Percentiles rank a stretch among this genome's conserved stretches.
Evolutionary conservation across 208 protist species (phyloP).

Genomic region (Acanthamoeba healyi): DNA sequence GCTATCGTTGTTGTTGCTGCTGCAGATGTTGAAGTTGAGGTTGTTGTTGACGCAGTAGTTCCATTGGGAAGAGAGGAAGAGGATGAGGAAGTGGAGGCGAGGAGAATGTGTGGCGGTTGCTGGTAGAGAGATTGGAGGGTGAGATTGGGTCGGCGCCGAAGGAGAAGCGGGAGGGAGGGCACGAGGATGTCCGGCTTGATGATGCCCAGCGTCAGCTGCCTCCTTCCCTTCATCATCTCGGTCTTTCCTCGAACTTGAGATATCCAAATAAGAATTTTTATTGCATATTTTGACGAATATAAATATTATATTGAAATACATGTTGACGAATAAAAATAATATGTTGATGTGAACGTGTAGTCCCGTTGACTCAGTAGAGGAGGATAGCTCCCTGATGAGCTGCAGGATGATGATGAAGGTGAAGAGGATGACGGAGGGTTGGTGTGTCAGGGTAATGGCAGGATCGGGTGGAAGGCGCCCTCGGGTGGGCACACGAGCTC

Average conservation of each 20-base stretch:
- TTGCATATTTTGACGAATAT: neutral
- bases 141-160: neutral
- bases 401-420: neutral
- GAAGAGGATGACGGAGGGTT: neutral
- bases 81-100: neutral
- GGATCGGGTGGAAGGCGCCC: neutral
- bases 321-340: neutral
- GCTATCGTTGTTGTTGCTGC: too few relatives aligned
- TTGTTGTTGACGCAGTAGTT: too few relatives aligned
- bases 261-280: neutral
- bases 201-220: constrained; percentile 57
- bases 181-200: constrained; percentile 71
- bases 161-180: constrained; percentile 4
- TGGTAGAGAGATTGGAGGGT: neutral
- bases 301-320: neutral
- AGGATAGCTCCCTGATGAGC: neutral
- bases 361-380: too few relatives aligned
- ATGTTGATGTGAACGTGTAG: too few relatives aligned
- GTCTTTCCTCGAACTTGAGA: neutral
- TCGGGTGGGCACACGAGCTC: neutral
- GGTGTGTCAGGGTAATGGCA: neutral
- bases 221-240: neutral
- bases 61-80: neutral
- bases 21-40: too few relatives aligned
- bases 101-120: neutral